Conservation (phyloP, 768 basidiomycete genomes). For the Xerocomus spinulosus region DNA sequence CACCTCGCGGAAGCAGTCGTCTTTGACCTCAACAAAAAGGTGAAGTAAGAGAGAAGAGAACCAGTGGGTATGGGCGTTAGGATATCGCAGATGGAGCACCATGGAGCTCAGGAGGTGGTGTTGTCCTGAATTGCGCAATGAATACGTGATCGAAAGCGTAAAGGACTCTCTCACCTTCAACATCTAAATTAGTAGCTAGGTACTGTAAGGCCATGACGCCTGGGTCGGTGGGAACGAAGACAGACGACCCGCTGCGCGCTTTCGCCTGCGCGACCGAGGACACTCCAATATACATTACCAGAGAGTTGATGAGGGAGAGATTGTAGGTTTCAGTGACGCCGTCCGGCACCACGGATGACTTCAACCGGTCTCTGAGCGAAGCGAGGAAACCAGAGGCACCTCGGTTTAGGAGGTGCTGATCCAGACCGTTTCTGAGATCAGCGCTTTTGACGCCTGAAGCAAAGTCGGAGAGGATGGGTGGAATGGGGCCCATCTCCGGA, state of each 20-base stretch:
- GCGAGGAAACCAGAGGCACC: conserved; percentile 66
- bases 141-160: background rate
- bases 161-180: conserved; percentile 69
- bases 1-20: conserved; percentile 74
- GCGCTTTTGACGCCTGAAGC: conserved; percentile 73
- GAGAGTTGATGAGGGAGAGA: conserved; percentile 82
- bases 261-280: conserved; percentile 88
- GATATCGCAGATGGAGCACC: conserved; percentile 93
- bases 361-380: conserved; percentile 77
- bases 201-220: conserved; percentile 83
- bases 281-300: conserved; percentile 96
- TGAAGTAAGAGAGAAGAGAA: conserved; percentile 88
- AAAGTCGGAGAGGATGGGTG: conserved; percentile 89
- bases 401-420: conserved; percentile 79
- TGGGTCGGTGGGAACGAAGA: conserved; percentile 78
- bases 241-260: conserved; percentile 72
- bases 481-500: conserved; percentile 89
- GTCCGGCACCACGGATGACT: conserved; percentile 43
- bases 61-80: conserved; percentile 98
- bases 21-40: conserved; percentile 76
- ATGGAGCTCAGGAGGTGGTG: conserved; percentile 92
- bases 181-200: conserved; percentile 77
- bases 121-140: conserved; percentile 62
- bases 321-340: conserved; percentile 66
- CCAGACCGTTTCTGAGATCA: conserved; percentile 75